phyloP scores from a whole-genome alignment of 1,284 basidiomycete genomes.

The Fomitopsis betulina region DNA sequence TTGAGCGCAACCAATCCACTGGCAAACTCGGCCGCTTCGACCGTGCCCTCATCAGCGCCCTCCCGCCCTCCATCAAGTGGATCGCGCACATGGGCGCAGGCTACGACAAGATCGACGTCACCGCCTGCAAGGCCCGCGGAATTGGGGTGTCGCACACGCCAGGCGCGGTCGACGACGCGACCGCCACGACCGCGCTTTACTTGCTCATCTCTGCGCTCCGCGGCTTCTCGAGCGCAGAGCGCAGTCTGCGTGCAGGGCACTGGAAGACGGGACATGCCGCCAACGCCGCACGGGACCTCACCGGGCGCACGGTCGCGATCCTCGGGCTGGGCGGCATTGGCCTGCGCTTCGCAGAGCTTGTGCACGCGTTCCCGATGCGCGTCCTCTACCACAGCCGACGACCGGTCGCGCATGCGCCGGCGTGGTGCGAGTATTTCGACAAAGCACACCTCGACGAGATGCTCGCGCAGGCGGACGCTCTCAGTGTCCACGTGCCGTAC shows the following conservation, averaged over 20 bases:
- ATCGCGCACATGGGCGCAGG: constrained; percentile 94
- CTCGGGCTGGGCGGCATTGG: constrained; percentile 92
- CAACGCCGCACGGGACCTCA: constrained; percentile 63
- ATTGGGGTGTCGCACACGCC: constrained; percentile 91
- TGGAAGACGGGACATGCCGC: constrained; percentile 55
- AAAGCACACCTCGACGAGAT: constrained; percentile 63
- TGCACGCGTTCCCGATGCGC: constrained; percentile 80
- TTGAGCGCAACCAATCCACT: constrained; percentile 70
- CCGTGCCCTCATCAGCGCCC: constrained; percentile 64
- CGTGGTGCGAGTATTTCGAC: constrained; percentile 74
- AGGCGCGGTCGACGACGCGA: constrained; percentile 87
- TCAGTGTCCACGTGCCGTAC: constrained; percentile 73
- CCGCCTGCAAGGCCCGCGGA: constrained; percentile 67
- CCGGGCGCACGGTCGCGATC: constrained; percentile 77
- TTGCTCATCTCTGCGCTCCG: constrained; percentile 83
- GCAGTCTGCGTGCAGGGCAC: constrained; percentile 49
- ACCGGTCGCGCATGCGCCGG: constrained; percentile 54
- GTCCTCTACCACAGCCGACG: constrained; percentile 79
- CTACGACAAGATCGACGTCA: constrained; percentile 83
- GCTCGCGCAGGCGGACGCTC: constrained; percentile 72
- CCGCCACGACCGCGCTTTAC: constrained; percentile 86
- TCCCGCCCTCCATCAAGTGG: constrained; percentile 72
- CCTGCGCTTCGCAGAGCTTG: constrained; percentile 61
- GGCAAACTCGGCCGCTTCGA: constrained; percentile 75
- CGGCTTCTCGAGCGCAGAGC: constrained; percentile 72